Evolutionary conservation across 1,284 basidiomycete genomes (phyloP).

Genomic region (Rugosomyces carneus): DNA sequence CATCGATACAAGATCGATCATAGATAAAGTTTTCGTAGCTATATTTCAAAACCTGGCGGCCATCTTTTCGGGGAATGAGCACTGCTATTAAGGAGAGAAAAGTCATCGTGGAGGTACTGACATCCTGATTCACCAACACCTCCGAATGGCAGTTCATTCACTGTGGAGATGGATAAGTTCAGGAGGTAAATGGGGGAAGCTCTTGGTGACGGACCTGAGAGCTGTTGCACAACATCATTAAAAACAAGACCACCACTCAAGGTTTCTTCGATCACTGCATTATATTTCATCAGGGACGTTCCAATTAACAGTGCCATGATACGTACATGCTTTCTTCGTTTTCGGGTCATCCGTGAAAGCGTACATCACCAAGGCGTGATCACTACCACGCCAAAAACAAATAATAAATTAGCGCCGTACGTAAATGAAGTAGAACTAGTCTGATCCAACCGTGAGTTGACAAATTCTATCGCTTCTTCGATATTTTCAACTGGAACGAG

Average conservation of each 20-base stretch:
- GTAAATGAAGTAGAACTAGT: slow-evolving; percentile 28
- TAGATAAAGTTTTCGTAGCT: slow-evolving; percentile 65
- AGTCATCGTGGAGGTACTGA: slow-evolving; percentile 28
- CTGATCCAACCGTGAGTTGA: slow-evolving; percentile 50
- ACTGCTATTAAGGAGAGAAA: background rate
- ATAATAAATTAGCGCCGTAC: slow-evolving; percentile 2
- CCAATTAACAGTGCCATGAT: background rate
- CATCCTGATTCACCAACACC: slow-evolving; percentile 47
- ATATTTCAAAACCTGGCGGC: slow-evolving; percentile 54
- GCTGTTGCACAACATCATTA: slow-evolving; percentile 48
- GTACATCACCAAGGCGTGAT: slow-evolving; percentile 72
- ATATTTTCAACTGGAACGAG: slow-evolving; percentile 66
- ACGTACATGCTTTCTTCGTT: slow-evolving; percentile 51
- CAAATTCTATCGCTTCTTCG: slow-evolving; percentile 64
- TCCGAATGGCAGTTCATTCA: slow-evolving; percentile 41
- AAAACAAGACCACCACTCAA: slow-evolving; percentile 45
- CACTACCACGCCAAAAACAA: slow-evolving; percentile 30
- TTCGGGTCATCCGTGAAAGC: slow-evolving; percentile 57
- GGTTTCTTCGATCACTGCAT: slow-evolving; percentile 40
- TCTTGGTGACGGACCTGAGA: slow-evolving; percentile 30
- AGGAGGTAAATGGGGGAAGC: background rate
- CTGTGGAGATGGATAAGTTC: slow-evolving; percentile 13
- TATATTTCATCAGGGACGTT: background rate
- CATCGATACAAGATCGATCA: slow-evolving; percentile 47
- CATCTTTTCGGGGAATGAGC: slow-evolving; percentile 33